These are phyloP conservation scores for Globisporangium orthogonon DNA, from an alignment of 352 stramenopile species.

Conservation along the genomic window DNA sequence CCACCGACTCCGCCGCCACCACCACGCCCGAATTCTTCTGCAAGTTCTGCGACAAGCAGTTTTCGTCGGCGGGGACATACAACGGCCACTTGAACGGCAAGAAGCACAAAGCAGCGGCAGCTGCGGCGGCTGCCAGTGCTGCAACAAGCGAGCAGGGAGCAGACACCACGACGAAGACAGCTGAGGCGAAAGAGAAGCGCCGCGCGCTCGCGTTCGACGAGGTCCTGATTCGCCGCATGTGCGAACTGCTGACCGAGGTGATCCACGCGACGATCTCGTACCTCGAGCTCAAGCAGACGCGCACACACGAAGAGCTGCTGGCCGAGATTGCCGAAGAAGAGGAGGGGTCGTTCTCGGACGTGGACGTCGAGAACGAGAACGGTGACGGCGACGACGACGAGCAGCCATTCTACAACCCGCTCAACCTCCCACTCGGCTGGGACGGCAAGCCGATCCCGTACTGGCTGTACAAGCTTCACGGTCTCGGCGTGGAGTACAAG, in stretches of 20 bases:
- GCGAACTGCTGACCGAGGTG: slow-evolving; percentile 78
- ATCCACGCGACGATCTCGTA: slow-evolving; percentile 82
- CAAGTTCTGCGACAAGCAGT: slow-evolving; percentile 61
- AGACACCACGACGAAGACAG: slow-evolving; percentile 5
- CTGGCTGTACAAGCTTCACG: slow-evolving; percentile 99
- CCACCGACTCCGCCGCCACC: slow-evolving; percentile 6
- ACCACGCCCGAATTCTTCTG: slow-evolving; percentile 36
- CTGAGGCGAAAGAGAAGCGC: slow-evolving; percentile 19
- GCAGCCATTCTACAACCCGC: slow-evolving; percentile 97
- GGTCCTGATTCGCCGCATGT: slow-evolving; percentile 60
- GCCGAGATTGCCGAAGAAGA: slow-evolving; percentile 85
- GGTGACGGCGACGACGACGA: slow-evolving; percentile 91
- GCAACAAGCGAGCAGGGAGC: not conserved
- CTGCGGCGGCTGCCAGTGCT: slow-evolving; percentile 6
- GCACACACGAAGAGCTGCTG: slow-evolving; percentile 83
- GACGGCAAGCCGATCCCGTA: slow-evolving; percentile 99
- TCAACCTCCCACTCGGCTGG: slow-evolving; percentile 97
- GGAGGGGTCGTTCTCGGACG: slow-evolving; percentile 74
- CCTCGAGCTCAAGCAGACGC: slow-evolving; percentile 83
- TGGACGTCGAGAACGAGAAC: slow-evolving; percentile 64
- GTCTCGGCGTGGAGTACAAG: slow-evolving; percentile 97
- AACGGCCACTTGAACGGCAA: slow-evolving; percentile 72
- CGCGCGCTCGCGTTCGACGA: slow-evolving; percentile 64
- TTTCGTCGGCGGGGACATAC: slow-evolving; percentile 66
- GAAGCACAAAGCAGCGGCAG: slow-evolving; percentile 66